Percentiles rank a stretch among this genome's conserved stretches.
These are phyloP conservation scores for Thelephora aurantiotincta DNA, from an alignment of 768 basidiomycete species.

Conservation along the genomic window DNA sequence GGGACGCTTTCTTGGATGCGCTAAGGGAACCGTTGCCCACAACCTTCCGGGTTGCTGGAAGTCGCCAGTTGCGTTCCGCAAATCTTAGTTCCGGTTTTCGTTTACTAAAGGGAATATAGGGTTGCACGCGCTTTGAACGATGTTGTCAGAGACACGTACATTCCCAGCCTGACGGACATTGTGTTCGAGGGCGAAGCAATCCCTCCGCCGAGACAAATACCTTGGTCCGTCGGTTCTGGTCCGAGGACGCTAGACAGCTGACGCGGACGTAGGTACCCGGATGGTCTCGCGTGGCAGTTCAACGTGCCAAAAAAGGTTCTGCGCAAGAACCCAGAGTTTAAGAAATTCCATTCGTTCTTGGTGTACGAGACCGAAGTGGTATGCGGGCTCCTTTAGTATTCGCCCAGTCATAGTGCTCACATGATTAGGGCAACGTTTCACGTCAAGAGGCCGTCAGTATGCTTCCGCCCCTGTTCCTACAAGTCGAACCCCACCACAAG, in stretches of 20 bases:
- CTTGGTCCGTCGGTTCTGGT: slow-evolving; percentile 41
- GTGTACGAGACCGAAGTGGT: slow-evolving; percentile 98
- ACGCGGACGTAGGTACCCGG: slow-evolving; percentile 61
- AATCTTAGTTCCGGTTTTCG: slow-evolving; percentile 9
- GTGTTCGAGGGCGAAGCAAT: slow-evolving; percentile 64
- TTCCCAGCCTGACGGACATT: slow-evolving; percentile 60
- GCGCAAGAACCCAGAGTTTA: slow-evolving; percentile 80
- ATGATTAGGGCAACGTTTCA: slow-evolving; percentile 79
- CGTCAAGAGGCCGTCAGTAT: slow-evolving; percentile 97
- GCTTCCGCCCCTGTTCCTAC: slow-evolving; percentile 93
- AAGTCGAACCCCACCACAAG: slow-evolving; percentile 85
- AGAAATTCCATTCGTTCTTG: slow-evolving; percentile 88
- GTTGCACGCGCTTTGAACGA: slow-evolving; percentile 64
- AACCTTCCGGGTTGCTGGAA: slow-evolving; percentile 87
- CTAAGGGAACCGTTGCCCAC: slow-evolving; percentile 72
- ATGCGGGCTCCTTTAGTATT: slow-evolving; percentile 15
- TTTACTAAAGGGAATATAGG: slow-evolving; percentile 19
- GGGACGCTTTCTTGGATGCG: slow-evolving; percentile 53
- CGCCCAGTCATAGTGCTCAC: neutral
- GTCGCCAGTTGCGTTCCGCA: slow-evolving; percentile 43
- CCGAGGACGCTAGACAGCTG: neutral
- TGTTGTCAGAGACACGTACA: slow-evolving; percentile 62
- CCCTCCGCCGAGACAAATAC: slow-evolving; percentile 68
- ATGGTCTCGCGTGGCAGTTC: slow-evolving; percentile 92
- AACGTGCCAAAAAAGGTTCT: slow-evolving; percentile 82